Evolutionary conservation across 768 basidiomycete genomes (phyloP).

Genomic region (Leccinum subgranulosum): DNA sequence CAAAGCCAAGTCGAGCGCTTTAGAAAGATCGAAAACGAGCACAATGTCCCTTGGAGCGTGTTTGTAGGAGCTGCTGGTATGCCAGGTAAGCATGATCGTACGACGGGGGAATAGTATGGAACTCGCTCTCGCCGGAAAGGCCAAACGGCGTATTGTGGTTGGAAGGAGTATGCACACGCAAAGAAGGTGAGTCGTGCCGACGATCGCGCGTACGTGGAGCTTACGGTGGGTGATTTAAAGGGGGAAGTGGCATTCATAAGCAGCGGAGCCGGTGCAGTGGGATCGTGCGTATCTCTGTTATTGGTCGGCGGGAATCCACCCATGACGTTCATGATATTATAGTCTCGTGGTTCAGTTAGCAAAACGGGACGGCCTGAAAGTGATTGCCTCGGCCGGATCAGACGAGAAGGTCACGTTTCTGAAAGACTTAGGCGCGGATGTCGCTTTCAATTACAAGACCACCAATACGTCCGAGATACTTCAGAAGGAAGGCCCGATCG

Average conservation of each 20-base stretch:
- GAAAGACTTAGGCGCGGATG: conserved; percentile 57
- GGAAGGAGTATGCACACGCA: conserved; percentile 18
- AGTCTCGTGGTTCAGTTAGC: conserved; percentile 50
- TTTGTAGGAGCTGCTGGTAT: conserved; percentile 34
- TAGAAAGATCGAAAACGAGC: conserved; percentile 22
- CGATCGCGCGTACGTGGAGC: not conserved
- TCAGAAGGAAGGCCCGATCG: conserved; percentile 51
- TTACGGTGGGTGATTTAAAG: conserved; percentile 16
- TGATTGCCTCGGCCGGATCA: conserved; percentile 68
- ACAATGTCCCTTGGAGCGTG: conserved; percentile 29
- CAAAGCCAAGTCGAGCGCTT: not conserved
- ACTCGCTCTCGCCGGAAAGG: conserved; percentile 14
- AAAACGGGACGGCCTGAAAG: conserved; percentile 51
- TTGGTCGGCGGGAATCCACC: not conserved
- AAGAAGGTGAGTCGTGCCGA: conserved; percentile 20
- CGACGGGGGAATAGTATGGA: conserved; percentile 1
- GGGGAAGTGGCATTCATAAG: conserved; percentile 50
- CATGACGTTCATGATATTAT: not conserved
- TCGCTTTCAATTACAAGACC: conserved; percentile 74
- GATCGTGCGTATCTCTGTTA: conserved; percentile 42
- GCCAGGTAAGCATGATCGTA: conserved; percentile 11
- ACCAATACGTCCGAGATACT: conserved; percentile 50
- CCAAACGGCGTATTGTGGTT: conserved; percentile 20
- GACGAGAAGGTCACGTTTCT: conserved; percentile 69
- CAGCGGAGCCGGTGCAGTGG: conserved; percentile 48